Evolutionary conservation across 805 yeast genomes (phyloP).

Genomic region (Candida pini): DNA sequence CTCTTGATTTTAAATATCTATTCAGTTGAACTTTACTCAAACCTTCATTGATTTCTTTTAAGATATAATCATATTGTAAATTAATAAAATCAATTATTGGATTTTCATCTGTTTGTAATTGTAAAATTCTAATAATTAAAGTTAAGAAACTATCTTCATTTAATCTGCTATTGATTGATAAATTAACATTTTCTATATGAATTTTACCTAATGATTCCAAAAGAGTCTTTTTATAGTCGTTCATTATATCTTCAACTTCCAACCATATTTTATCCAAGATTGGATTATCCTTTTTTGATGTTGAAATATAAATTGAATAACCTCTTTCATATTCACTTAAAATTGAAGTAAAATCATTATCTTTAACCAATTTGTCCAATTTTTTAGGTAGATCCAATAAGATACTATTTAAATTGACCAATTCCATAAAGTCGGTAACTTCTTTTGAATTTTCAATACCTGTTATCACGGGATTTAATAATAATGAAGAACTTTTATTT

Average conservation of each 20-base stretch:
- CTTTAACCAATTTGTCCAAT: slow-evolving; percentile 36
- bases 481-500: slow-evolving; percentile 41
- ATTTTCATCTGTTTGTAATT: slow-evolving; percentile 54
- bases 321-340: slow-evolving; percentile 54
- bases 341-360: slow-evolving; percentile 52
- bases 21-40: slow-evolving; percentile 35
- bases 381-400: slow-evolving; percentile 54
- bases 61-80: slow-evolving; percentile 39
- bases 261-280: slow-evolving; percentile 51
- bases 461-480: slow-evolving; percentile 55
- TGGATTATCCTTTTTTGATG: slow-evolving; percentile 9
- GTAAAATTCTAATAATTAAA: slow-evolving; percentile 49
- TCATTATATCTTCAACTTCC: slow-evolving; percentile 49
- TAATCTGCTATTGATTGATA: slow-evolving; percentile 10
- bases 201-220: slow-evolving; percentile 43
- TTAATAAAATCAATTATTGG: slow-evolving; percentile 63
- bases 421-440: slow-evolving; percentile 41
- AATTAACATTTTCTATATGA: slow-evolving; percentile 25
- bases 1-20: slow-evolving; percentile 35
- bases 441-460: slow-evolving; percentile 43
- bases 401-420: slow-evolving; percentile 46
- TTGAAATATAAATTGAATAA: slow-evolving; percentile 13
- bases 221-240: slow-evolving; percentile 45
- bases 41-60: slow-evolving; percentile 33
- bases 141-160: slow-evolving; percentile 30